Percentiles rank a stretch among this genome's conserved stretches.
Conservation (phyloP, 2,329 filamentous ascomycete species). For the Lasiodiplodia sp. region DNA sequence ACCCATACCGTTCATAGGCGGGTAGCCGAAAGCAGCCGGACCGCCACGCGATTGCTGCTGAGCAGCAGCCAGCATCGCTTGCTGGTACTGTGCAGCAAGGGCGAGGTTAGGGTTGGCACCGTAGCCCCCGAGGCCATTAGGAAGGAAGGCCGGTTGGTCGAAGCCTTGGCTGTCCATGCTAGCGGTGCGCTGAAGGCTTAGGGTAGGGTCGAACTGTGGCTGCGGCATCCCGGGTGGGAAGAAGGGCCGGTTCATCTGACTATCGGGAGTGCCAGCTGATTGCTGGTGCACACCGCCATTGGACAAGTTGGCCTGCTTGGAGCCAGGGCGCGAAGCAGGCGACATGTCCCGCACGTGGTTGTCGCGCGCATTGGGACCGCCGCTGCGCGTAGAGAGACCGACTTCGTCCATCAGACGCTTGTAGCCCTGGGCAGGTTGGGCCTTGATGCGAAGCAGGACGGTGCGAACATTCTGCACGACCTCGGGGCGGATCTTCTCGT, state of each 20-base stretch:
- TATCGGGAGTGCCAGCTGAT: slow-evolving; percentile 32
- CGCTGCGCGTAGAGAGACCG: slow-evolving; percentile 72
- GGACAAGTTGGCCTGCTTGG: slow-evolving; percentile 41
- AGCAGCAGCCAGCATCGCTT: slow-evolving; percentile 57
- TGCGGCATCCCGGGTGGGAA: slow-evolving; percentile 45
- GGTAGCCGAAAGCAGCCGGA: slow-evolving; percentile 25
- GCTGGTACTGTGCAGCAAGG: slow-evolving; percentile 59
- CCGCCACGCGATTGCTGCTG: slow-evolving; percentile 23
- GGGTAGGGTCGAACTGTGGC: slow-evolving; percentile 47
- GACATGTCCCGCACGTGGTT: slow-evolving; percentile 42
- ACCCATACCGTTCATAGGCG: slow-evolving; percentile 27
- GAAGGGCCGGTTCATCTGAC: slow-evolving; percentile 39
- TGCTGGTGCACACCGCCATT: slow-evolving; percentile 31
- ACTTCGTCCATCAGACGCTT: slow-evolving; percentile 99
- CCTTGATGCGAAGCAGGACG: slow-evolving; percentile 88
- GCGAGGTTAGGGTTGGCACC: slow-evolving; percentile 39
- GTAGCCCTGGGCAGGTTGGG: slow-evolving; percentile 92
- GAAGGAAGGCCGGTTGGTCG: slow-evolving; percentile 49
- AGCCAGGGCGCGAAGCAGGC: slow-evolving; percentile 43
- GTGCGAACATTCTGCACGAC: slow-evolving; percentile 92
- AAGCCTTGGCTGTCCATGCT: slow-evolving; percentile 59
- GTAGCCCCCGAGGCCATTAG: slow-evolving; percentile 44
- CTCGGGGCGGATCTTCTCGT: slow-evolving; percentile 85
- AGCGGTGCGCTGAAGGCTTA: slow-evolving; percentile 53
- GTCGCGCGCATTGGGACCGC: slow-evolving; percentile 42